Evolutionary conservation across 2,329 filamentous ascomycete species (phyloP), one percentile per base, ranked within the genome.

Genomic region (Karstenula rhodostoma): DNA sequence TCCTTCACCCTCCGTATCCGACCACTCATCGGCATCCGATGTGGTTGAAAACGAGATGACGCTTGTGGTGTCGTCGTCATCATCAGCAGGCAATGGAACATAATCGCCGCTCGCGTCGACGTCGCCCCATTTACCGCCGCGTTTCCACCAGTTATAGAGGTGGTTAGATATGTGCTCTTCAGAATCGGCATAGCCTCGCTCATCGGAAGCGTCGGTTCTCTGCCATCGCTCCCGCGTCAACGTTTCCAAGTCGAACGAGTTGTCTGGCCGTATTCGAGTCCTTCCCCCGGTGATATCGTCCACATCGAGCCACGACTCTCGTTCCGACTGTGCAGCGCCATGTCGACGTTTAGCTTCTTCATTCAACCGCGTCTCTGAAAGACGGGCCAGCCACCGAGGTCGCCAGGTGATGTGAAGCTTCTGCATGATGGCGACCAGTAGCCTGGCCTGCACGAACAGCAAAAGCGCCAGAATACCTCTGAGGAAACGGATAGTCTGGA

Each of bases 81-180:
- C 84, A 12, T 87, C 83, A 4, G 80, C 74, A 12, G 82, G 76
- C 2, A 76, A 70, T 0, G 89, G 89, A 33, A 82, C 77, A 75
- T 94, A 98, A 63, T 94, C 90, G 29, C 91, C 91, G 71, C 92
- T 97, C 5, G 84, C 83, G 74, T 98, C 94, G 33, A 89, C 83
- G 17, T 89, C 89, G 1, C 94, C 94, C 89, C 93, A 97, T 81
- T 91, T 91, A 8, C 92, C 93, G 22, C 92, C 93, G 56, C 84
- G 83, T 55, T 90, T 88, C 91, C 93, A 98, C 87, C 94, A 95
- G 32, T 83, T 83, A 75, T 97, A 98, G 1, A 97, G 80, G 60
- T 88, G 89, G 2, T 85, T 84, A 65, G 94, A 90, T 2, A 97
- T 81, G 42, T 87, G 86, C 29, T 86, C 85, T 67, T 95, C 91